Evolutionary conservation across 2,329 filamentous ascomycete genomes (phyloP).

Genomic region (Trichoderma gracile): DNA sequence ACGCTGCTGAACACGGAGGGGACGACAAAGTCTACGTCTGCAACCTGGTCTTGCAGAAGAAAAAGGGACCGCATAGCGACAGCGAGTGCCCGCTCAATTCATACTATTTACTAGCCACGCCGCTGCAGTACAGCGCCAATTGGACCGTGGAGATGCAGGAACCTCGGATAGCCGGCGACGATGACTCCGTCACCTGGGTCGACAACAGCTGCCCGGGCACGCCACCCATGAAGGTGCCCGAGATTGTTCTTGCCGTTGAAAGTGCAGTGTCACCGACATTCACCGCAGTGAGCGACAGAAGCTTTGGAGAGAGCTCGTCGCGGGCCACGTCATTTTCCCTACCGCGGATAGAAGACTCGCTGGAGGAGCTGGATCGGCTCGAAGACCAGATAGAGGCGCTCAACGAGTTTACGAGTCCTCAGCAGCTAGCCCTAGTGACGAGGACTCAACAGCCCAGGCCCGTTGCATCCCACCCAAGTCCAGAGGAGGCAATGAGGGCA

Average conservation of each 20-base stretch:
- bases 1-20: slow-evolving; percentile 21
- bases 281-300: slow-evolving; percentile 37
- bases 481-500: slow-evolving; percentile 7
- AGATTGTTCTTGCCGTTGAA: slow-evolving; percentile 37
- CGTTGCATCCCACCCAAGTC: not conserved
- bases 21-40: slow-evolving; percentile 50
- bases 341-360: slow-evolving; percentile 62
- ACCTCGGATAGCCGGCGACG: slow-evolving; percentile 25
- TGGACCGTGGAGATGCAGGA: slow-evolving; percentile 28
- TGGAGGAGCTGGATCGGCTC: slow-evolving; percentile 62
- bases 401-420: slow-evolving; percentile 41
- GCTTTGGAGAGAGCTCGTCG: slow-evolving; percentile 40
- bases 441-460: slow-evolving; percentile 9
- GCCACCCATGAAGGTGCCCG: slow-evolving; percentile 35
- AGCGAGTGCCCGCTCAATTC: slow-evolving; percentile 37
- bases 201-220: slow-evolving; percentile 32
- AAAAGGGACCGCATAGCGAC: slow-evolving; percentile 29
- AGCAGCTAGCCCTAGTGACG: slow-evolving; percentile 37
- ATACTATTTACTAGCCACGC: slow-evolving; percentile 52
- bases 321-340: slow-evolving; percentile 38
- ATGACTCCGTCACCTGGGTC: slow-evolving; percentile 32
- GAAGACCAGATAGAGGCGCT: slow-evolving; percentile 63
- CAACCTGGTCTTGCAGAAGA: slow-evolving; percentile 50
- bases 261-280: slow-evolving; percentile 39
- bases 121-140: slow-evolving; percentile 37